phyloP scores from a whole-genome alignment of 495 filamentous ascomycete genomes.

The Hypoxylon lienhwacheense region DNA sequence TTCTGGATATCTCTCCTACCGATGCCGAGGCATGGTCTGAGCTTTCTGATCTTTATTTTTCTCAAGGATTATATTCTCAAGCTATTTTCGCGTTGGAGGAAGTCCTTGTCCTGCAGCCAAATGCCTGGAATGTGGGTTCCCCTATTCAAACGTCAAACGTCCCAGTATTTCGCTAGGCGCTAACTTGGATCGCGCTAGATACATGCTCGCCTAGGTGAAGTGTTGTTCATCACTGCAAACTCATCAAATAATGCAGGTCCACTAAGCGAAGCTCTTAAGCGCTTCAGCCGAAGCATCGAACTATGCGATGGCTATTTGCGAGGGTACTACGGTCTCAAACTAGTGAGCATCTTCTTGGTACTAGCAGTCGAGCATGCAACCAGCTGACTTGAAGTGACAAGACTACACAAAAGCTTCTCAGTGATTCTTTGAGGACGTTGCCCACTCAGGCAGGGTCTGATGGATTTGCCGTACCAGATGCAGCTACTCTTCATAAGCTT shows the following conservation, averaged over 20 bases:
- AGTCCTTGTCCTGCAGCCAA: slow-evolving; percentile 81
- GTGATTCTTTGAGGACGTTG: slow-evolving; percentile 34
- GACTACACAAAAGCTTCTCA: slow-evolving; percentile 47
- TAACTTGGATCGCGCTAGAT: slow-evolving; percentile 56
- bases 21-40: slow-evolving; percentile 96
- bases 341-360: slow-evolving; percentile 55
- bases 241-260: slow-evolving; percentile 52
- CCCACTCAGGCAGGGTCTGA: slow-evolving; percentile 42
- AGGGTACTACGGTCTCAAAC: slow-evolving; percentile 85
- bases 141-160: slow-evolving; percentile 1
- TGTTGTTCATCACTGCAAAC: slow-evolving; percentile 69
- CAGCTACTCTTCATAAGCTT: slow-evolving; percentile 63
- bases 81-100: slow-evolving; percentile 90
- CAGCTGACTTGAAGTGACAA: slow-evolving; percentile 31
- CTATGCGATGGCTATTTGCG: slow-evolving; percentile 90
- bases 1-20: slow-evolving; percentile 82
- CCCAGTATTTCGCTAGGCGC: slow-evolving; percentile 11
- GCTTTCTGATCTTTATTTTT: slow-evolving; percentile 80
- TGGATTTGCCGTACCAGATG: slow-evolving; percentile 48
- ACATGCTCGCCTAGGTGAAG: slow-evolving; percentile 84
- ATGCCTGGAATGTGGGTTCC: slow-evolving; percentile 86
- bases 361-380: background rate
- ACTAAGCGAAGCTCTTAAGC: slow-evolving; percentile 70
- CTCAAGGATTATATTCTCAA: slow-evolving; percentile 73
- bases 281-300: slow-evolving; percentile 88